Conservation (phyloP, 2,329 filamentous ascomycete genomes). For the Graphilbum sp. region DNA sequence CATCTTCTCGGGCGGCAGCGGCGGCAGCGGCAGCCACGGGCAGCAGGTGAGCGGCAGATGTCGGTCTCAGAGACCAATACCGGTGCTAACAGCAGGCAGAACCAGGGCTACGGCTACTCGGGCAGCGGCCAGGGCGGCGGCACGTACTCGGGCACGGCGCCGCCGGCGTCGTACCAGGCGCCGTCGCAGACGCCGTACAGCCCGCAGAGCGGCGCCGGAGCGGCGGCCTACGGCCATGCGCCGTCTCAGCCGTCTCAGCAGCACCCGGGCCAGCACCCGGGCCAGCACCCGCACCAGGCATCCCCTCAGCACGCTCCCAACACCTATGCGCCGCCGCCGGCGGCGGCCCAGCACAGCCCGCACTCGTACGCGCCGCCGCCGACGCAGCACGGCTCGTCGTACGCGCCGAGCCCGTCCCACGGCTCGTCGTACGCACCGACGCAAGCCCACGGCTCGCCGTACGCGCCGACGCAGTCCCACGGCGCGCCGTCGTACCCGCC, state of each 20-base stretch:
- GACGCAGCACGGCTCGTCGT: neutral
- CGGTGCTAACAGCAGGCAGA: slow-evolving; percentile 16
- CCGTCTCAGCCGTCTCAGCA: neutral
- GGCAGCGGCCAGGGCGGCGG: slow-evolving; percentile 33
- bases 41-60: slow-evolving; percentile 19
- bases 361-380: neutral
- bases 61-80: too few species aligned
- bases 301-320: neutral
- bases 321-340: neutral
- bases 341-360: neutral
- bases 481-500: neutral
- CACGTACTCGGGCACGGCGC: slow-evolving; percentile 45
- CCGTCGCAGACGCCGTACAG: slow-evolving; percentile 10
- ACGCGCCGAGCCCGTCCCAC: neutral
- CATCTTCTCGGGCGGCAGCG: too few species aligned
- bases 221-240: neutral
- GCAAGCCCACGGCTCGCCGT: neutral
- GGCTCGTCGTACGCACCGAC: neutral
- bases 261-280: neutral
- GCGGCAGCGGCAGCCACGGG: slow-evolving; percentile 24
- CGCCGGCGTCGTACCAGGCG: slow-evolving; percentile 42
- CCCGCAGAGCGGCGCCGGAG: neutral
- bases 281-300: neutral
- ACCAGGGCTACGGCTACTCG: slow-evolving; percentile 48
- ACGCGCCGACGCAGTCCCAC: neutral